Evolutionary conservation across 768 basidiomycete species (phyloP), one percentile per base, ranked within the genome.

Genomic region (Suillus variegatus): DNA sequence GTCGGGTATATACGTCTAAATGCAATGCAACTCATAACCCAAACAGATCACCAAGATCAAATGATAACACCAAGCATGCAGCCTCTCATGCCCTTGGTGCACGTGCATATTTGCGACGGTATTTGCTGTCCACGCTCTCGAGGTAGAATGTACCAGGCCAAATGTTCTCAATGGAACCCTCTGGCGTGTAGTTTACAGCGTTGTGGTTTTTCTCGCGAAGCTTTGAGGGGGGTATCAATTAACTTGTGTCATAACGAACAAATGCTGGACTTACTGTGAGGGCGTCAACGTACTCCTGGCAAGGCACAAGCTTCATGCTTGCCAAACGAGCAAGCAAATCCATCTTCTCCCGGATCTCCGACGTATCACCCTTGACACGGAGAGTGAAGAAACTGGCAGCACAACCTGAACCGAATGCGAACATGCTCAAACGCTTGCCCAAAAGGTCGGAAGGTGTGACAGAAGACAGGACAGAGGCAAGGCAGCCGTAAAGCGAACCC

Each of bases 151-250:
- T 83, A 54, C 95, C 95, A 4, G 92, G 90, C 92, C 94, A 95
- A 77, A 99, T 91, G 85, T 97, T 91, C 67, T 95, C 92, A 65
- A 95, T 77, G 28, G 88, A 89, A 55, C 97, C 97, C 60, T 86
- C 84, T 14, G 97, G 97, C 4, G 86, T 85, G 82, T 93, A 99
- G 70, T 88, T 83, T 32, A 84, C 87, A 18, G 93, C 88, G 72
- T 96, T 97, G 85, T 98, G 95, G 84, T 96, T 97, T 81, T 93
- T 90, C 82, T 99, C 97, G 49, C 97, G 93, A 61, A 98, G 89
- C 95, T 96, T 70, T 14, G 25, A 16, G 38, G n/a, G n/a, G 44
- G 4, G 28, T 14, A 10, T 43, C 55, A 28, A 32, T 35, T 25
- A 36, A n/a, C n/a, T 41, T 9, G 20, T 14, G 20, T 56, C 41